Percentiles rank a stretch among this genome's conserved stretches.
Evolutionary conservation across 1,139 yeast genomes (phyloP).

Genomic region (Scheffersomyces cryptocercus): DNA sequence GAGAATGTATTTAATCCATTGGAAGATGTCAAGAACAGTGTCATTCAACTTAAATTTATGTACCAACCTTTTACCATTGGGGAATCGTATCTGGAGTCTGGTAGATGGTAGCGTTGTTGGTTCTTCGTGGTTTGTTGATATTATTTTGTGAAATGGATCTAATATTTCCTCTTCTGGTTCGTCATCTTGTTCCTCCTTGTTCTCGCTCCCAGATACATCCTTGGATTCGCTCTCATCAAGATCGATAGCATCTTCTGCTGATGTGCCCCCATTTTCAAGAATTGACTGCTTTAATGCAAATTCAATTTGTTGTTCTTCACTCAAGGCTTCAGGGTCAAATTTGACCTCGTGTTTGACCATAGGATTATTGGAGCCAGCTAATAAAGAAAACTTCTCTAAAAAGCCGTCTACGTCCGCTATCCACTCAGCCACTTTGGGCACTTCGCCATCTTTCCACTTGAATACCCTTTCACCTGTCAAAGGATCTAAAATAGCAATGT

Average conservation of each 20-base stretch:
- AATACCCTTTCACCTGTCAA: slow-evolving; percentile 88
- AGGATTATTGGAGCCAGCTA: slow-evolving; percentile 70
- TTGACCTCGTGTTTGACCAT: slow-evolving; percentile 54
- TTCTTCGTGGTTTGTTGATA: slow-evolving; percentile 56
- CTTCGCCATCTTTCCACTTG: slow-evolving; percentile 62
- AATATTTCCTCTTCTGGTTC: slow-evolving; percentile 10
- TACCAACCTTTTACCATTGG: slow-evolving; percentile 82
- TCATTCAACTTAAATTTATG: slow-evolving; percentile 57
- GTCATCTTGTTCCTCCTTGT: slow-evolving; percentile 3
- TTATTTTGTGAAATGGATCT: slow-evolving; percentile 42
- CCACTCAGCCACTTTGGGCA: slow-evolving; percentile 62
- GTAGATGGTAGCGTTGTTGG: slow-evolving; percentile 67
- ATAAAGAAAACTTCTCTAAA: slow-evolving; percentile 63
- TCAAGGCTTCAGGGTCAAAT: slow-evolving; percentile 60
- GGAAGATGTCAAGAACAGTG: slow-evolving; percentile 42
- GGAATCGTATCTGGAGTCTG: slow-evolving; percentile 82
- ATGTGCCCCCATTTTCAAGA: slow-evolving; percentile 20
- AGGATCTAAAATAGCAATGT: slow-evolving; percentile 90
- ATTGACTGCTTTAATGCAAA: slow-evolving; percentile 74
- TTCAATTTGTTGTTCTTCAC: slow-evolving; percentile 85
- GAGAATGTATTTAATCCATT: slow-evolving; percentile 57
- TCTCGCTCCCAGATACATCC: not conserved
- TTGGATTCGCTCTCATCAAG: slow-evolving; percentile 18
- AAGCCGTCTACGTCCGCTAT: slow-evolving; percentile 60
- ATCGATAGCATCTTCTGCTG: slow-evolving; percentile 30